phyloP scores from a whole-genome alignment of 768 basidiomycete species.

The Lactifluus subvellereus region DNA sequence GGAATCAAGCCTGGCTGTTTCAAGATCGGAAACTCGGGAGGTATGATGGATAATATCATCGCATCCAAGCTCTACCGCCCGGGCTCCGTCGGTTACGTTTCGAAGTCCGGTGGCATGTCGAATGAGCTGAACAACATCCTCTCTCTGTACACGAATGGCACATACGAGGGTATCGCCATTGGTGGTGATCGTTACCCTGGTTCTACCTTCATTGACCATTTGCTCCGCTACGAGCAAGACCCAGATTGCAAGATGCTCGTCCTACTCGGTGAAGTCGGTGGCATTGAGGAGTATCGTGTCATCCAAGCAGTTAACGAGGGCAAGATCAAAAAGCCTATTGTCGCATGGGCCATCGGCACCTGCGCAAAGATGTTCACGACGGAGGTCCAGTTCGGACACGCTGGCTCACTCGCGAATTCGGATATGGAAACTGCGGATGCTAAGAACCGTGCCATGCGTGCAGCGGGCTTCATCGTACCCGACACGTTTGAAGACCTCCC shows the following conservation, averaged over 20 bases:
- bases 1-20: conserved; percentile 99
- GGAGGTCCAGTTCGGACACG: conserved; percentile 99
- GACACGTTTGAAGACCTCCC: conserved; percentile 98
- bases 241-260: conserved; percentile 99
- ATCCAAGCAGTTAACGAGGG: conserved; percentile 95
- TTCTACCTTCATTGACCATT: conserved; percentile 97
- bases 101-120: conserved; percentile 99
- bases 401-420: conserved; percentile 96
- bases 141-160: conserved; percentile 92
- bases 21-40: conserved; percentile 99
- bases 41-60: conserved; percentile 99
- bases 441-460: conserved; percentile 94
- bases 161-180: conserved; percentile 99
- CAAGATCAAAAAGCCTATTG: conserved; percentile 94
- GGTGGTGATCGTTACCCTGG: conserved; percentile 99
- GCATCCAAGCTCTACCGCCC: conserved; percentile 97
- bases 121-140: conserved; percentile 99
- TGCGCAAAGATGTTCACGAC: conserved; percentile 99
- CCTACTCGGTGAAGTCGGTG: conserved; percentile 96
- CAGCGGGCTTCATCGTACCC: conserved; percentile 93
- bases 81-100: conserved; percentile 97
- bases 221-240: conserved; percentile 95
- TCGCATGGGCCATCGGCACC: conserved; percentile 99
- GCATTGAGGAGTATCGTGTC: conserved; percentile 98
- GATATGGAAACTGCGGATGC: conserved; percentile 96